Evolutionary conservation across 2,329 filamentous ascomycete genomes (phyloP).

Genomic region (Fusarium redolens): DNA sequence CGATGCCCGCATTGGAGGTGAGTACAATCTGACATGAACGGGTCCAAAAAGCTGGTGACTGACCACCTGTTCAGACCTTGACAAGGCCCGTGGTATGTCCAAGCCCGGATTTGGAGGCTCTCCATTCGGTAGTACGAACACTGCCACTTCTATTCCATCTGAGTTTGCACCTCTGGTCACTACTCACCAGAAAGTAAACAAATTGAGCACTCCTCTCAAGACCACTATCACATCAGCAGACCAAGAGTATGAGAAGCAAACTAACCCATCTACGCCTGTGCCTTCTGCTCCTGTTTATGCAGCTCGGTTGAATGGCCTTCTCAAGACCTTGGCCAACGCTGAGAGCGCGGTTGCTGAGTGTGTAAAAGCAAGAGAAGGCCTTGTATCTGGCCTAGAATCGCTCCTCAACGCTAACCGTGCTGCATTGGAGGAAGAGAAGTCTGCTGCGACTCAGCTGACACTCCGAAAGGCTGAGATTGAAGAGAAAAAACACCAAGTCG

Average conservation of each 20-base stretch:
- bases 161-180: conserved; percentile 83
- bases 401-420: conserved; percentile 79
- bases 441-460: conserved; percentile 70
- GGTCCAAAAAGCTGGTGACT: conserved; percentile 6
- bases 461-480: conserved; percentile 80
- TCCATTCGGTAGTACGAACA: conserved; percentile 68
- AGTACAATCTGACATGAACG: neutral
- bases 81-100: conserved; percentile 66
- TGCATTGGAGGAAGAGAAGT: conserved; percentile 76
- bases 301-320: conserved; percentile 86
- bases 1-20: conserved; percentile 82
- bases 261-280: conserved; percentile 73
- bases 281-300: conserved; percentile 92
- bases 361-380: conserved; percentile 82
- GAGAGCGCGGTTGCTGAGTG: conserved; percentile 90
- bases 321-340: conserved; percentile 88
- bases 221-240: conserved; percentile 77
- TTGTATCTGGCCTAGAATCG: conserved; percentile 85
- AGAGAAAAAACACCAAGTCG: conserved; percentile 85
- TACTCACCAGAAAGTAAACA: conserved; percentile 78
- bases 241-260: conserved; percentile 85
- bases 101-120: conserved; percentile 69
- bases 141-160: conserved; percentile 70
- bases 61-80: conserved; percentile 63
- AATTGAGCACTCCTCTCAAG: conserved; percentile 75